Conservation (phyloP, 441 rosid genomes). For the Francoa sonchifolia region DNA sequence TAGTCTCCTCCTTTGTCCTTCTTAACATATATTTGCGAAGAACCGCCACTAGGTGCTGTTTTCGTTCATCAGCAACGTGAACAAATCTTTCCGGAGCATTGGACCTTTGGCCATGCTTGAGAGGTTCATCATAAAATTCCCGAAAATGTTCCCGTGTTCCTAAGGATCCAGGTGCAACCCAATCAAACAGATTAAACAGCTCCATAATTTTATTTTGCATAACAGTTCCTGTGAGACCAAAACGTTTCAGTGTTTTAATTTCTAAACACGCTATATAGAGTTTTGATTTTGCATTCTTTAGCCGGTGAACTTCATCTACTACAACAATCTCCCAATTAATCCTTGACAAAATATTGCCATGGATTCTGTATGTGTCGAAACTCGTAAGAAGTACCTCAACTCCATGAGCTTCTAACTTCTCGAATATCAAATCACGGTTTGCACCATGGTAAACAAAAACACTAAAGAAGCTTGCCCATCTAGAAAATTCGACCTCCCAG, state of each 20-base stretch:
- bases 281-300: constrained; percentile 85
- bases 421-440: constrained; percentile 59
- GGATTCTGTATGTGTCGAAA: constrained; percentile 76
- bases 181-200: constrained; percentile 75
- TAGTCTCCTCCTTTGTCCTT: constrained; percentile 92
- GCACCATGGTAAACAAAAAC: constrained; percentile 72
- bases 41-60: constrained; percentile 56
- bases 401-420: constrained; percentile 52
- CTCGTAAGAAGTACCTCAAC: constrained; percentile 74
- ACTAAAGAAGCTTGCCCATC: constrained; percentile 64
- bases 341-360: constrained; percentile 52
- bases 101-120: constrained; percentile 87
- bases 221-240: constrained; percentile 85
- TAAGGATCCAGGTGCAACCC: constrained; percentile 77
- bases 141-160: constrained; percentile 88
- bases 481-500: constrained; percentile 86
- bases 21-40: constrained; percentile 73
- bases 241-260: constrained; percentile 45
- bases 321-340: constrained; percentile 79
- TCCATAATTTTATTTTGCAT: constrained; percentile 93
- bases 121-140: constrained; percentile 76
- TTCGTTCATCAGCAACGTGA: constrained; percentile 63
- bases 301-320: constrained; percentile 87
- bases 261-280: constrained; percentile 62
- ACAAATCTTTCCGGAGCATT: constrained; percentile 72